Conservation (phyloP, 768 basidiomycete genomes). For the Tephrocybe sp. region DNA sequence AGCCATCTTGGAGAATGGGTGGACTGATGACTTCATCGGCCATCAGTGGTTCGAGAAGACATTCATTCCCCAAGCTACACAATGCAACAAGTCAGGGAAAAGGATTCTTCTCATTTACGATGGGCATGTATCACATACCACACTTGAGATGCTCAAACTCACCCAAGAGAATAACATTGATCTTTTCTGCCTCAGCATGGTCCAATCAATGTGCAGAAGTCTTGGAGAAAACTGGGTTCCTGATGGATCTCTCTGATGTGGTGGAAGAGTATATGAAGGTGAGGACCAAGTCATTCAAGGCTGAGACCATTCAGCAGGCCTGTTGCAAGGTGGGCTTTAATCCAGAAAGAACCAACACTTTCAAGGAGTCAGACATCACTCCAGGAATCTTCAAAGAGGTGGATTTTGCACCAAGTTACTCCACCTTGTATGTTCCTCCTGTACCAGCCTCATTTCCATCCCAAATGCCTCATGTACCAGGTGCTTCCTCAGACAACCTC, state of each 20-base stretch:
- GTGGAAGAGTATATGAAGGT: background rate
- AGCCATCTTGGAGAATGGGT: conserved; percentile 36
- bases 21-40: conserved; percentile 37
- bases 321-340: background rate
- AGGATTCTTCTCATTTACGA: conserved; percentile 40
- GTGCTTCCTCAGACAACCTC: conserved; percentile 1
- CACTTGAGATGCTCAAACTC: conserved; percentile 20
- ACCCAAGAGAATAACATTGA: conserved; percentile 16
- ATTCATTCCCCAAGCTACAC: conserved; percentile 37
- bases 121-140: conserved; percentile 44
- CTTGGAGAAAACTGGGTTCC: background rate
- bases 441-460: no score
- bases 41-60: conserved; percentile 36
- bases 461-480: background rate
- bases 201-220: background rate
- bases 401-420: background rate
- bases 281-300: background rate
- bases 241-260: background rate
- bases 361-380: conserved; percentile 3
- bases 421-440: no score
- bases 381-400: background rate
- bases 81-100: conserved; percentile 13
- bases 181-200: conserved; percentile 29
- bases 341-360: background rate
- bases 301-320: background rate